Evolutionary conservation across 2,329 filamentous ascomycete species (phyloP), one percentile per base, ranked within the genome.

Genomic region (Colletotrichum truncatum): DNA sequence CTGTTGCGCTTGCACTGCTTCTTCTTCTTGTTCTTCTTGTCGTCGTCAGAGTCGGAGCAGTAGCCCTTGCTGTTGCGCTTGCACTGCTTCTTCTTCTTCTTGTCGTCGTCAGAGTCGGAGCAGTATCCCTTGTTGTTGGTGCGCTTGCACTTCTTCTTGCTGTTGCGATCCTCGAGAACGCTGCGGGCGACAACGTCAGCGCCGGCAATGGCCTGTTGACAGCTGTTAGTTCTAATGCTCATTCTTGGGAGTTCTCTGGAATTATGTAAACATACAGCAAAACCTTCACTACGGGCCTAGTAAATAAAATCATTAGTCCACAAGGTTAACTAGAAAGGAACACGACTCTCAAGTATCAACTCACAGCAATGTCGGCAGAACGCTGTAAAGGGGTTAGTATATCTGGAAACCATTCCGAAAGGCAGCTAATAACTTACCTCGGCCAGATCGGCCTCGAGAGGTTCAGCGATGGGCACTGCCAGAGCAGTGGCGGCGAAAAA

Each of bases 31-130:
- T 55, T 32, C 38, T 21, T 34, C 49, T 53, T 53, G 4, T 59
- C 18, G 5, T 34, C 12, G 16, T 61, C 49, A n/a, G 58, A 60
- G 16, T 53, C 54, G 18, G 23, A 26, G 30, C 61, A 64, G n/a
- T 64, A 28, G 18, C 61, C 55, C 56, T 64, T 64, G 23, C 28
- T 64, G 55, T 61, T 61, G 41, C 56, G 61, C 55, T 64, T 64
- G 61, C 61, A 64, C 30, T 64, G 10, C 56, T 64, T 61, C 34
- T 54, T 32, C 6, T 41, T 25, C 12, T 48, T 46, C 54, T 59
- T 52, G 12, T 49, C 32, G 1, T 48, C 28, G 14, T 58, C 54
- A n/a, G 43, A 58, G 41, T 57, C 54, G n/a, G 54, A 16, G 32
- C 54, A 58, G 41, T 58, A n/a, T 30, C 34, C 56, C 56, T 59